Evolutionary conservation across 768 basidiomycete species (phyloP), one percentile per base, ranked within the genome.

Genomic region (Lanmaoa pseudosensibilis): DNA sequence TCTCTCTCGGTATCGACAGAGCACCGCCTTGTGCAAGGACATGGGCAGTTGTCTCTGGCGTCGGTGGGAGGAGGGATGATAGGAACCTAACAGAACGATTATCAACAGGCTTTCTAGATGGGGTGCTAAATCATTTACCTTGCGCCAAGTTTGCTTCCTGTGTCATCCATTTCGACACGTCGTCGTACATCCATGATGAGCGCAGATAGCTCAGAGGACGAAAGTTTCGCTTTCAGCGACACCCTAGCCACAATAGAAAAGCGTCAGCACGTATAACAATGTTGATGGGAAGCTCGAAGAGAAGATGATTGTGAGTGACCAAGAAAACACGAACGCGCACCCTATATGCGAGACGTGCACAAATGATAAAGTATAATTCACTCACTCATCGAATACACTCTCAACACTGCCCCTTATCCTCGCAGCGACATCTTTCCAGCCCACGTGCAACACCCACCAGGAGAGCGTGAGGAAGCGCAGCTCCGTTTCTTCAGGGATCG

Each of bases 391-490:
- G 55, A 97, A 91, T 0, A 90, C 91, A 55, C 87, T 87, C 64
- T 92, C 87, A 0, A 94, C 92, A 0, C 83, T 88, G 34, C 80
- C 73, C 61, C 86, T 74, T 0, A 94, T 89, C 38, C 90, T 76
- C 60, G 85, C 84, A 0, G 83, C 85, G 0, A 98, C 80, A 55
- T 88, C 87, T 62, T 87, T 90, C 94, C 94, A 96, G 0, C 95
- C 94, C 4, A 93, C 88, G 66, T 97, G 87, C 53, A 96, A 65
- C 11, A 96, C 77, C 93, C 94, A 96, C 93, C 94, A 98, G 38
- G 86, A 90, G 63, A 95, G 81, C 0, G 90, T 92, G 48, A 97
- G 75, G 67, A 85, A 98, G 66, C 86, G 83, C 57, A 83, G 77
- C 70, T 95, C 93, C 6, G 85, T 83, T 52, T 88, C 88, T 36